Evolutionary conservation across 1,284 basidiomycete genomes (phyloP).

Genomic region (Rhizoctonia solani): DNA sequence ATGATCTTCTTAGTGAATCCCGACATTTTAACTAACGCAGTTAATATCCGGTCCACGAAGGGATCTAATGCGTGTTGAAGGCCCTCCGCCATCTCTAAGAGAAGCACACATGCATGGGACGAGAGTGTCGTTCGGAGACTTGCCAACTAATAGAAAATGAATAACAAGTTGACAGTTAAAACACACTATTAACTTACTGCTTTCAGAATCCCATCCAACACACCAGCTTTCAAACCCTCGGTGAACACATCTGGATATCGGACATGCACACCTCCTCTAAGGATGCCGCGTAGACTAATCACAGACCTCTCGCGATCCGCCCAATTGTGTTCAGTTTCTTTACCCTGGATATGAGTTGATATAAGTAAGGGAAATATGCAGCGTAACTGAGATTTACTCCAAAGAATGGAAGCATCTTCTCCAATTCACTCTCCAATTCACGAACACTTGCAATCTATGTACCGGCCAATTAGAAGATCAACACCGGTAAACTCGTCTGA

Average conservation of each 20-base stretch:
- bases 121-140: slow-evolving; percentile 93
- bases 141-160: slow-evolving; percentile 58
- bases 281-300: slow-evolving; percentile 85
- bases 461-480: slow-evolving; percentile 29
- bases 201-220: slow-evolving; percentile 84
- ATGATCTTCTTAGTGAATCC: slow-evolving; percentile 95
- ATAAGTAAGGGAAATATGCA: slow-evolving; percentile 29
- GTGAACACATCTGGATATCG: slow-evolving; percentile 79
- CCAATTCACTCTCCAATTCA: slow-evolving; percentile 87
- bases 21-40: slow-evolving; percentile 82
- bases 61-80: slow-evolving; percentile 77
- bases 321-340: slow-evolving; percentile 98
- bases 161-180: slow-evolving; percentile 10
- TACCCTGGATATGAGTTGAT: slow-evolving; percentile 61
- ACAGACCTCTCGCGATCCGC: slow-evolving; percentile 78
- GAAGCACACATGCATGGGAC: slow-evolving; percentile 76
- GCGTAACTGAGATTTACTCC: slow-evolving; percentile 56
- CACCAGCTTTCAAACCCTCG: slow-evolving; percentile 70
- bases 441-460: slow-evolving; percentile 77
- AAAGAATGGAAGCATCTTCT: slow-evolving; percentile 76
- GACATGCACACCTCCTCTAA: slow-evolving; percentile 78
- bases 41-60: slow-evolving; percentile 74
- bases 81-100: slow-evolving; percentile 72
- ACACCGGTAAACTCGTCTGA: slow-evolving; percentile 15
- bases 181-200: slow-evolving; percentile 58